Evolutionary conservation across 2,329 filamentous ascomycete species (phyloP).

Genomic region (Zymoseptoria pseudotritici): DNA sequence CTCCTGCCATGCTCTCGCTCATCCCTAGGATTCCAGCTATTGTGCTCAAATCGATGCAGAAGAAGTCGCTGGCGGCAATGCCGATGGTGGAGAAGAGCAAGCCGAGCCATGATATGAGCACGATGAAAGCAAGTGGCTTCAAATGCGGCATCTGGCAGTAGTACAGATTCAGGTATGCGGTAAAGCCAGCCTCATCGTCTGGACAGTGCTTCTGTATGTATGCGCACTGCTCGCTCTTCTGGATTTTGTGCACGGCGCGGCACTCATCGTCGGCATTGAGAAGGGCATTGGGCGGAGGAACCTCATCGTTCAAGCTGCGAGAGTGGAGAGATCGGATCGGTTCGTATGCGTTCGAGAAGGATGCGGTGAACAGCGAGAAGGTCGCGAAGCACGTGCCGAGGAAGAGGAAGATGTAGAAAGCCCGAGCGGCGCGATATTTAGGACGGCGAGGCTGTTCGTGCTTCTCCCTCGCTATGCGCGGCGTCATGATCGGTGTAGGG

Average conservation of each 20-base stretch:
- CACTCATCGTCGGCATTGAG: slow-evolving; percentile 50
- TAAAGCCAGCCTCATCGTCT: slow-evolving; percentile 81
- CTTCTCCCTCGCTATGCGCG: background rate
- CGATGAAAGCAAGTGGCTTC: slow-evolving; percentile 68
- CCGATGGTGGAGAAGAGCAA: slow-evolving; percentile 94
- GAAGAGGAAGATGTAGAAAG: slow-evolving; percentile 41
- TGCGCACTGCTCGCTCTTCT: slow-evolving; percentile 64
- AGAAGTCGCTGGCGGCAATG: slow-evolving; percentile 96
- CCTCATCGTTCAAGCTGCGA: background rate
- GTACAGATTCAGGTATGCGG: slow-evolving; percentile 84
- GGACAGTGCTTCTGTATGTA: slow-evolving; percentile 76
- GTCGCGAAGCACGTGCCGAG: slow-evolving; percentile 23
- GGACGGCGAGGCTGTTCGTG: background rate
- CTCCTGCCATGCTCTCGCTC: slow-evolving; percentile 91
- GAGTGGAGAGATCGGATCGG: background rate
- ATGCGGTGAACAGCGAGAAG: slow-evolving; percentile 14
- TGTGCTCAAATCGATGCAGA: slow-evolving; percentile 92
- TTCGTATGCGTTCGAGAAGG: slow-evolving; percentile 1
- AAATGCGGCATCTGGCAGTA: slow-evolving; percentile 66
- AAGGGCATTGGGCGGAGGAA: background rate
- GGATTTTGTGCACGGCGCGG: slow-evolving; percentile 65
- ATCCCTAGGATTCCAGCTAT: slow-evolving; percentile 83
- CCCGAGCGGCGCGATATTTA: slow-evolving; percentile 35
- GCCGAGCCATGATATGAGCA: slow-evolving; percentile 75
- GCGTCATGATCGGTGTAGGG: background rate